Conservation (phyloP, 768 basidiomycete species). For the Polyporus arcularius region DNA sequence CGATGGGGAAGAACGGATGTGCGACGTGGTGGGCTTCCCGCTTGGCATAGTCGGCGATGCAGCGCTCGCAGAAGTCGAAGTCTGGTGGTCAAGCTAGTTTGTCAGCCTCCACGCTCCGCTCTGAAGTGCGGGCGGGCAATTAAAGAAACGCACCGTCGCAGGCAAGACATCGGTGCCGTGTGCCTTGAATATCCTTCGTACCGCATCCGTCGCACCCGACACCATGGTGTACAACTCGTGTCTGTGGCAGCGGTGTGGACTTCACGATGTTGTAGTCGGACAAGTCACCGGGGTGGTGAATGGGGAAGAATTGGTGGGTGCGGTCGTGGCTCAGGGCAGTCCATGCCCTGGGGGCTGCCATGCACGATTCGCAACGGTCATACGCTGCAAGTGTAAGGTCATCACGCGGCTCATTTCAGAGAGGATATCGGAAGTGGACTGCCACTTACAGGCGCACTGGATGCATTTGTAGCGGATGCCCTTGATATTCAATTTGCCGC, state of each 20-base stretch:
- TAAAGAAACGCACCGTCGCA: conserved; percentile 42
- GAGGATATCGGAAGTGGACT: not conserved
- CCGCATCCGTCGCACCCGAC: conserved; percentile 65
- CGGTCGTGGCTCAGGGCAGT: conserved; percentile 2
- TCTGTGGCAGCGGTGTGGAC: not conserved
- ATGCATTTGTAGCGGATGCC: conserved; percentile 23
- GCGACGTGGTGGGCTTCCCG: conserved; percentile 11
- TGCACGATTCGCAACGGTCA: conserved; percentile 20
- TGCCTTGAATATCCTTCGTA: conserved; percentile 15
- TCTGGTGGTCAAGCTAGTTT: conserved; percentile 3
- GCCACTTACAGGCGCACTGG: conserved; percentile 19
- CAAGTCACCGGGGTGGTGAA: not conserved
- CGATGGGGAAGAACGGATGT: conserved; percentile 25
- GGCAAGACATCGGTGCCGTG: conserved; percentile 51
- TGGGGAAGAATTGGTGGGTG: conserved; percentile 18
- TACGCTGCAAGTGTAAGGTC: conserved; percentile 7
- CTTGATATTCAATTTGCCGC: conserved; percentile 8
- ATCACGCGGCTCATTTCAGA: not conserved
- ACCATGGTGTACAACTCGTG: conserved; percentile 41
- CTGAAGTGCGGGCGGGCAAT: not conserved
- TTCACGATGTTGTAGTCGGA: conserved; percentile 7
- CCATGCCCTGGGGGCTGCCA: conserved; percentile 7
- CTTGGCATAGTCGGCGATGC: conserved; percentile 5
- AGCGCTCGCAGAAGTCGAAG: conserved; percentile 22
- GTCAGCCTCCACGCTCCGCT: not conserved